These are phyloP conservation scores for Blastomyces silverae DNA, from an alignment of 2,329 filamentous ascomycete genomes.

Conservation along the genomic window DNA sequence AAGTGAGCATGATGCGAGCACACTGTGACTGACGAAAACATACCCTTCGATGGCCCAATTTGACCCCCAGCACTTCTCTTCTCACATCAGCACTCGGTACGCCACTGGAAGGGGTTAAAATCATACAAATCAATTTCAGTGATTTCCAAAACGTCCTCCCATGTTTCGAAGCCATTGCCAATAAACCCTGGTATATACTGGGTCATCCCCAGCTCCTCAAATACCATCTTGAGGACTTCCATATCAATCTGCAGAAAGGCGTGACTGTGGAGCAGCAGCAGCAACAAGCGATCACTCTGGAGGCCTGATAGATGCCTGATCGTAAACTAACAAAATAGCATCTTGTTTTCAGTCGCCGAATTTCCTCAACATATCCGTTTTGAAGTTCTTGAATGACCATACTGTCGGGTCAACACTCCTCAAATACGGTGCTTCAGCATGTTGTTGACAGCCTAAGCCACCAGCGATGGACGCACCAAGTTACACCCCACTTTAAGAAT, in stretches of 20 bases:
- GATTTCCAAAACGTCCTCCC: conserved; percentile 18
- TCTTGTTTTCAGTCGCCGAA: background rate
- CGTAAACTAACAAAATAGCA: conserved; percentile 9
- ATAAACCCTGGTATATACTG: conserved; percentile 16
- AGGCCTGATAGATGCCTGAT: background rate
- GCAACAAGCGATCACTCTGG: background rate
- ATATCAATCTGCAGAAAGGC: conserved; percentile 12
- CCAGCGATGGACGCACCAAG: background rate
- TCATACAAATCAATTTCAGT: conserved; percentile 17
- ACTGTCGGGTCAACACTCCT: background rate
- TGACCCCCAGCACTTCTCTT: conserved; percentile 17
- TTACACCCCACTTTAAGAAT: conserved; percentile 5
- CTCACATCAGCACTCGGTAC: conserved; percentile 9
- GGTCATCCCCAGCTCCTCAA: conserved; percentile 16
- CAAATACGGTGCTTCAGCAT: conserved; percentile 7
- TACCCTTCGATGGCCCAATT: conserved; percentile 17
- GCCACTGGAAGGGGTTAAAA: background rate
- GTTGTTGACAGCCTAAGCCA: background rate
- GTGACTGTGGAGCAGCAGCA: conserved; percentile 1
- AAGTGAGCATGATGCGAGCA: conserved; percentile 4
- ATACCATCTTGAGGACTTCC: conserved; percentile 13
- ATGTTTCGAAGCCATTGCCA: conserved; percentile 17
- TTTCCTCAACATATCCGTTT: conserved; percentile 3
- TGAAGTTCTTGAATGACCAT: background rate
- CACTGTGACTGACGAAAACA: background rate